Percentiles rank a stretch among this genome's conserved stretches.
phyloP scores from a whole-genome alignment of 1,139 yeast genomes.

The Yamadazyma atmosphaerica region DNA sequence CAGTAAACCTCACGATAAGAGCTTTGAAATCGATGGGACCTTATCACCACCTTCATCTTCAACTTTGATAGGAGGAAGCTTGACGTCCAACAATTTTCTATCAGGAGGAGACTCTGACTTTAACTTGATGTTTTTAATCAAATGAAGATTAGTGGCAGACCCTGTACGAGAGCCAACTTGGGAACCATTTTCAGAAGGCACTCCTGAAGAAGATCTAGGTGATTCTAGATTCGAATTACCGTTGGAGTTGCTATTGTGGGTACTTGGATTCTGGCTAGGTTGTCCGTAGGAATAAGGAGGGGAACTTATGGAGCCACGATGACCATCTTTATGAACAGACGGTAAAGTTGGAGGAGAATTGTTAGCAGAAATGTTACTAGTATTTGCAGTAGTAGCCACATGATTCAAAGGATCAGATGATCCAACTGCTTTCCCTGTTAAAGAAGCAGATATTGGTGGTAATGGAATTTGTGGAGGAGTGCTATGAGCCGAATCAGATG shows the following conservation, averaged over 20 bases:
- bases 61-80: slow-evolving; percentile 25
- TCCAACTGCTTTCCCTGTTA: slow-evolving; percentile 4
- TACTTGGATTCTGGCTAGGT: background rate
- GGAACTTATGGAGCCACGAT: background rate
- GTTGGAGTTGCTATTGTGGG: background rate
- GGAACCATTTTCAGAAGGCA: background rate
- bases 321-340: background rate
- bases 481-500: slow-evolving; percentile 7
- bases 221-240: slow-evolving; percentile 1
- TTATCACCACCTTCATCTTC: slow-evolving; percentile 19
- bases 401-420: slow-evolving; percentile 13
- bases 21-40: slow-evolving; percentile 32
- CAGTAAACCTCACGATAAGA: slow-evolving; percentile 21
- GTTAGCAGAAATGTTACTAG: background rate
- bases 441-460: background rate
- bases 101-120: slow-evolving; percentile 16
- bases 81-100: slow-evolving; percentile 15
- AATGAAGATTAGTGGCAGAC: slow-evolving; percentile 8
- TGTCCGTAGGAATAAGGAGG: slow-evolving; percentile 1
- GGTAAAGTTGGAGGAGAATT: slow-evolving; percentile 2
- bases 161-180: background rate
- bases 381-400: background rate
- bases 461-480: slow-evolving; percentile 9
- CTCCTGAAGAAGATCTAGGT: background rate
- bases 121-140: slow-evolving; percentile 11